Conservation (phyloP, 495 filamentous ascomycete species). For the Podospora fimiseda region DNA sequence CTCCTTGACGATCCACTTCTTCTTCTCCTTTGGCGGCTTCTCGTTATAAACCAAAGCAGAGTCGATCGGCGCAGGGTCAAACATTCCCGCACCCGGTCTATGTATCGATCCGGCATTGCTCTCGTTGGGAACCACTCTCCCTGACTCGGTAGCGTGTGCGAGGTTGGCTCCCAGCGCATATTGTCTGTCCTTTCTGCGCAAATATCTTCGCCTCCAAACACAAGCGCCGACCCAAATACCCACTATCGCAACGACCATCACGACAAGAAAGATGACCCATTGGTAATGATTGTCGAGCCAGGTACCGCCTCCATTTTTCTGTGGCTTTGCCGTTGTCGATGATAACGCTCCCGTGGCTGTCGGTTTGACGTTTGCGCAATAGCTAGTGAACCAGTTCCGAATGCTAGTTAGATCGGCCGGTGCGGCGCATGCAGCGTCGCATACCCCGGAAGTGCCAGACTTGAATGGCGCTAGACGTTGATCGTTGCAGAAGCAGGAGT, state of each 20-base stretch:
- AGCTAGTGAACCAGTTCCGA: slow-evolving; percentile 44
- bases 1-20: slow-evolving; percentile 34
- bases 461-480: slow-evolving; percentile 36
- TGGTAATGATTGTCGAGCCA: slow-evolving; percentile 44
- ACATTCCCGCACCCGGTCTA: slow-evolving; percentile 26
- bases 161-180: slow-evolving; percentile 41
- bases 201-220: slow-evolving; percentile 45
- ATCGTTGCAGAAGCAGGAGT: slow-evolving; percentile 45
- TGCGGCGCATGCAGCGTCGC: slow-evolving; percentile 31
- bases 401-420: slow-evolving; percentile 34
- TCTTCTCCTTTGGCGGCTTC: slow-evolving; percentile 28
- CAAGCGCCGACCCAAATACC: slow-evolving; percentile 50
- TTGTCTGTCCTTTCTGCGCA: slow-evolving; percentile 45
- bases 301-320: slow-evolving; percentile 17
- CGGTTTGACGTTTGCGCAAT: slow-evolving; percentile 28
- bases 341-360: slow-evolving; percentile 19
- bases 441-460: slow-evolving; percentile 35
- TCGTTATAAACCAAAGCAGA: slow-evolving; percentile 24
- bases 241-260: slow-evolving; percentile 45
- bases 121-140: slow-evolving; percentile 24
- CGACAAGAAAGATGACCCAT: slow-evolving; percentile 52
- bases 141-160: slow-evolving; percentile 24
- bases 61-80: slow-evolving; percentile 25
- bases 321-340: slow-evolving; percentile 15
- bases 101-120: slow-evolving; percentile 23